Evolutionary conservation across 306 rosid species (phyloP).

Genomic region (Lablab purpureus): DNA sequence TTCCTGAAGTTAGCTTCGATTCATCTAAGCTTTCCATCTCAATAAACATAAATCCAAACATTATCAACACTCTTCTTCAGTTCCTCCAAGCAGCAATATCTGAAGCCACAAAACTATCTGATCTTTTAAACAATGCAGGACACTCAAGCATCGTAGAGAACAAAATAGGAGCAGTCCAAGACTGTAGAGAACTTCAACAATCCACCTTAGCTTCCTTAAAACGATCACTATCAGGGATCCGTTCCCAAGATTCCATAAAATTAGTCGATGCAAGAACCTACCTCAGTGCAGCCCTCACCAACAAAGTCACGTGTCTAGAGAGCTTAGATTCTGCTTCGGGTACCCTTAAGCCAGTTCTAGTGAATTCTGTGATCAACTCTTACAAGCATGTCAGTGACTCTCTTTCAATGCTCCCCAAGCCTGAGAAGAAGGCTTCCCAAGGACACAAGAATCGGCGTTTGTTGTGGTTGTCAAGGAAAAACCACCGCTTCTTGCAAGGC

Average conservation of each 20-base stretch:
- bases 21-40: constrained; percentile 76
- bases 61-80: constrained; percentile 63
- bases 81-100: constrained; percentile 66
- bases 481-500: constrained; percentile 49
- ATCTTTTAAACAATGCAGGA: constrained; percentile 53
- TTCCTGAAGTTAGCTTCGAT: constrained; percentile 66
- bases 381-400: constrained; percentile 75
- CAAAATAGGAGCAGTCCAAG: constrained; percentile 70
- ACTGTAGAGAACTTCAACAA: constrained; percentile 77
- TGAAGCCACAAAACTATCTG: constrained; percentile 69
- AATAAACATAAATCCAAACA: constrained; percentile 65
- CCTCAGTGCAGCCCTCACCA: constrained; percentile 85
- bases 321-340: constrained; percentile 77
- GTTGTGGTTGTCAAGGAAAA: constrained; percentile 56
- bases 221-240: constrained; percentile 58
- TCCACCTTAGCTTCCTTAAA: constrained; percentile 60
- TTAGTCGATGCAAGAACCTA: constrained; percentile 67
- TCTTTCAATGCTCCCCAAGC: constrained; percentile 64
- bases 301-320: constrained; percentile 82
- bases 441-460: constrained; percentile 58
- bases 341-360: constrained; percentile 62
- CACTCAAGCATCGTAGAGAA: constrained; percentile 64
- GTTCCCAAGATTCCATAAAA: constrained; percentile 37
- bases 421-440: constrained; percentile 30
- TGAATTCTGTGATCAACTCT: constrained; percentile 55